phyloP scores from a whole-genome alignment of 2,329 filamentous ascomycete species.

The Aspergillus hortae region DNA sequence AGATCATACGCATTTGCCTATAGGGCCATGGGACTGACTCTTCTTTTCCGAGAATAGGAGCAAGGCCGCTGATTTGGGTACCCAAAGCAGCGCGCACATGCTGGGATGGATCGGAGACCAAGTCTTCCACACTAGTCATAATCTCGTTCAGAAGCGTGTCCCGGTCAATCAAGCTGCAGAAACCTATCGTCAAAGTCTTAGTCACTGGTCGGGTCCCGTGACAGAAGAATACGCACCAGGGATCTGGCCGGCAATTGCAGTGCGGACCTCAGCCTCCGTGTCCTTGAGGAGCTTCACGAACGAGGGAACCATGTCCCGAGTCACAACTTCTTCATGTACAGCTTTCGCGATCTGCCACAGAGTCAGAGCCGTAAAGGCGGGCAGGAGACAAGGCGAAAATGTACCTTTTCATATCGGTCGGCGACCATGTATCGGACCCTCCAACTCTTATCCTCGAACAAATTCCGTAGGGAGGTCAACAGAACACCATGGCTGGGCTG shows the following conservation, averaged over 20 bases:
- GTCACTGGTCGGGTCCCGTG: slow-evolving; percentile 4
- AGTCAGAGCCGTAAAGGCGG: slow-evolving; percentile 13
- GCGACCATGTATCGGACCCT: slow-evolving; percentile 99
- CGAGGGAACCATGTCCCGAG: slow-evolving; percentile 87
- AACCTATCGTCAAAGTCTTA: slow-evolving; percentile 55
- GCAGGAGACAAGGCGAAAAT: slow-evolving; percentile 5
- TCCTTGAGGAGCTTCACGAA: slow-evolving; percentile 98
- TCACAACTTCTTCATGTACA: slow-evolving; percentile 94
- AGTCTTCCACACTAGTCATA: slow-evolving; percentile 92
- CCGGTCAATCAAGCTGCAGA: slow-evolving; percentile 85
- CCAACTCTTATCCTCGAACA: slow-evolving; percentile 99
- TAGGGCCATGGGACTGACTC: slow-evolving; percentile 59
- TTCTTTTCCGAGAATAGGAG: slow-evolving; percentile 95
- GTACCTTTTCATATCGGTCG: slow-evolving; percentile 93
- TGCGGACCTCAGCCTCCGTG: slow-evolving; percentile 94
- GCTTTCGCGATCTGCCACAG: slow-evolving; percentile 82
- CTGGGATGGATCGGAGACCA: slow-evolving; percentile 93
- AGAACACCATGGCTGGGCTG: slow-evolving; percentile 94
- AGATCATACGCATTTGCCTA: not conserved
- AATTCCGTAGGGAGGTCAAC: slow-evolving; percentile 79
- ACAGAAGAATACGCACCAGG: slow-evolving; percentile 54
- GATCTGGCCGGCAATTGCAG: slow-evolving; percentile 94
- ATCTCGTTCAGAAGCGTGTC: slow-evolving; percentile 89
- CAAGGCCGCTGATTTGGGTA: slow-evolving; percentile 94
- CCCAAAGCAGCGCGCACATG: slow-evolving; percentile 94